Percentiles rank a stretch among this genome's conserved stretches.
These are phyloP conservation scores for Neckera pumila DNA, from an alignment of 225 moss, liverwort and hornwort species.

Conservation along the genomic window DNA sequence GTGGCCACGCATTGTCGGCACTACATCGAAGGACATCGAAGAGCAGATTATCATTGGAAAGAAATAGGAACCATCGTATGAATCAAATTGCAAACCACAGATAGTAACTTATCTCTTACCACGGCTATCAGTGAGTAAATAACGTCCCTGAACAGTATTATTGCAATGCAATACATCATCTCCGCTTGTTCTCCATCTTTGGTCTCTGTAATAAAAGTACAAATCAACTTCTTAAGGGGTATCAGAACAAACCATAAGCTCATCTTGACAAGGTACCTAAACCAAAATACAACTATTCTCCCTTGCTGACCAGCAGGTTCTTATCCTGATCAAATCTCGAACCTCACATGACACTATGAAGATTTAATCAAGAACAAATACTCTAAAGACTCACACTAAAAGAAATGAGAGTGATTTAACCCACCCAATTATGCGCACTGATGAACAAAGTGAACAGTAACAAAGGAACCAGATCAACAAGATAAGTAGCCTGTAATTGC, in stretches of 20 bases:
- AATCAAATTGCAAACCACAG: background rate
- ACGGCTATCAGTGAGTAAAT: constrained; percentile 23
- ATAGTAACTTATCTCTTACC: constrained; percentile 4
- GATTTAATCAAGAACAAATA: background rate
- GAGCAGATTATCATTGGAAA: background rate
- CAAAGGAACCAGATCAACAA: background rate
- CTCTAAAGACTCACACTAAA: background rate
- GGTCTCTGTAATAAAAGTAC: constrained; percentile 10
- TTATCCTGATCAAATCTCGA: background rate
- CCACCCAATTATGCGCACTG: constrained; percentile 17
- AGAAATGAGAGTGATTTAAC: background rate
- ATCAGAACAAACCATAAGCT: background rate
- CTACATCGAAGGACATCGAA: background rate
- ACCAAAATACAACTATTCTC: background rate
- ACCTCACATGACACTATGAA: background rate
- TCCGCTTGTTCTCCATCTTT: background rate
- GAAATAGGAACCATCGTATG: background rate
- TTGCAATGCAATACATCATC: constrained; percentile 35
- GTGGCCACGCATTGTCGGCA: background rate
- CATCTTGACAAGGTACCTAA: background rate
- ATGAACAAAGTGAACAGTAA: constrained; percentile 9
- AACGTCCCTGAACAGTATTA: constrained; percentile 41
- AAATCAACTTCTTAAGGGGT: background rate
- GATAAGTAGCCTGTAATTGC: background rate
- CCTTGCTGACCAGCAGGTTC: background rate